Evolutionary conservation across 352 stramenopile genomes (phyloP).

Genomic region (Pythium grandisporangium): DNA sequence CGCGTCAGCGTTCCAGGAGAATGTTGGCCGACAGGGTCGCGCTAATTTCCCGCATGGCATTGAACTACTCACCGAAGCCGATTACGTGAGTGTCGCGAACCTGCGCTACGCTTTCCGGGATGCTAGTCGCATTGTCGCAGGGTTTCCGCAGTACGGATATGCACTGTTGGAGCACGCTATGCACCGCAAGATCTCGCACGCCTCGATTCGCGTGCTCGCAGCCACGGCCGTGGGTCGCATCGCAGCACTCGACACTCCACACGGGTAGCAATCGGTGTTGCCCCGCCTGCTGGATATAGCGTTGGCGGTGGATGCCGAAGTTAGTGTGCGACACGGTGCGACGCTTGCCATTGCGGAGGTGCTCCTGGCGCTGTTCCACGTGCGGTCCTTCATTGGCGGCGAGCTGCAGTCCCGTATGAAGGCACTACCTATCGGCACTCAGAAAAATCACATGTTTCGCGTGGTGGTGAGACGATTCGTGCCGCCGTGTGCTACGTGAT

Average conservation of each 20-base stretch:
- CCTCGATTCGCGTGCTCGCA: slow-evolving; percentile 83
- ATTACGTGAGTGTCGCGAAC: slow-evolving; percentile 96
- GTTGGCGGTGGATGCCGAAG: slow-evolving; percentile 79
- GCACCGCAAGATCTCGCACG: slow-evolving; percentile 93
- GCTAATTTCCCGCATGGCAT: slow-evolving; percentile 96
- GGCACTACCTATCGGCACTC: slow-evolving; percentile 75
- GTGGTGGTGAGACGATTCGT: slow-evolving; percentile 94
- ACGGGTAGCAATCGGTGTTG: slow-evolving; percentile 68
- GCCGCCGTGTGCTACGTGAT: slow-evolving; percentile 92
- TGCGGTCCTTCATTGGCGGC: slow-evolving; percentile 54
- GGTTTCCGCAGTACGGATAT: slow-evolving; percentile 85
- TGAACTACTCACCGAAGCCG: slow-evolving; percentile 93
- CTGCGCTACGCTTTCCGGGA: slow-evolving; percentile 88
- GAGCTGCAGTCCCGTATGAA: slow-evolving; percentile 66
- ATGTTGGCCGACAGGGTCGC: slow-evolving; percentile 83
- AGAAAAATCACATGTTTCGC: slow-evolving; percentile 94
- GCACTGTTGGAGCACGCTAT: slow-evolving; percentile 77
- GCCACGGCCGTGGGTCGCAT: slow-evolving; percentile 84
- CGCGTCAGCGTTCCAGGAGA: slow-evolving; percentile 97
- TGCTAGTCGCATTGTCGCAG: slow-evolving; percentile 87
- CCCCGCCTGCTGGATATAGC: slow-evolving; percentile 73
- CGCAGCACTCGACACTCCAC: slow-evolving; percentile 64
- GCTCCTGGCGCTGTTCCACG: slow-evolving; percentile 26
- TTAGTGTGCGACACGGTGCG: slow-evolving; percentile 91
- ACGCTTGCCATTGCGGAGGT: slow-evolving; percentile 90